These are phyloP conservation scores for Austroboletus novae-zelandiae DNA, from an alignment of 1,284 basidiomycete species.

Conservation along the genomic window DNA sequence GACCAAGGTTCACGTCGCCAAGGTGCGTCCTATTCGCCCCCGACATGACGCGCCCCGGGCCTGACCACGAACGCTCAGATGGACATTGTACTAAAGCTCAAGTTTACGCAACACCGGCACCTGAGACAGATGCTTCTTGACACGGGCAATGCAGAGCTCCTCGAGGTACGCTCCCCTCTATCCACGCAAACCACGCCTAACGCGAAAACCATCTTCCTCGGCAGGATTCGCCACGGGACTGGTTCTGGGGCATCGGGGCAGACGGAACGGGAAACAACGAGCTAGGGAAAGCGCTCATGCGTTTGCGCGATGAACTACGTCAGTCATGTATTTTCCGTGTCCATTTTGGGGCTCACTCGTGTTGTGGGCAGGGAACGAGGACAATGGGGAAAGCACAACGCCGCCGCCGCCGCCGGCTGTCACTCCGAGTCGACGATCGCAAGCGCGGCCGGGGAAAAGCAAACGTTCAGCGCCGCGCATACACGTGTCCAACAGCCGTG, in stretches of 20 bases:
- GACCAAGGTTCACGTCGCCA: slow-evolving; percentile 29
- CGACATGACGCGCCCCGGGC: too few relatives aligned
- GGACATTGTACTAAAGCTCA: slow-evolving; percentile 39
- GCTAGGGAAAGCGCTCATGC: slow-evolving; percentile 43
- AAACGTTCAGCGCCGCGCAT: slow-evolving; percentile 14
- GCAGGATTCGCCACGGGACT: slow-evolving; percentile 38
- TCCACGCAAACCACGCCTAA: not conserved
- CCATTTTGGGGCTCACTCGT: not conserved
- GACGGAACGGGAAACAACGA: slow-evolving; percentile 41
- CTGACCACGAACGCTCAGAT: slow-evolving; percentile 26
- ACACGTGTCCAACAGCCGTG: slow-evolving; percentile 5
- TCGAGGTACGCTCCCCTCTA: slow-evolving; percentile 29
- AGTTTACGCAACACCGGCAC: slow-evolving; percentile 42
- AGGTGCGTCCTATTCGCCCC: slow-evolving; percentile 14
- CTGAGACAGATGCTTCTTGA: slow-evolving; percentile 36
- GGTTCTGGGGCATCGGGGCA: slow-evolving; percentile 44
- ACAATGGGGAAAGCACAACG: not conserved
- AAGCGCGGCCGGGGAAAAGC: not conserved
- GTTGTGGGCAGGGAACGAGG: slow-evolving; percentile 10
- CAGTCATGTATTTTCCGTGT: not conserved
- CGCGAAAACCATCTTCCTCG: not conserved
- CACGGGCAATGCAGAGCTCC: slow-evolving; percentile 36
- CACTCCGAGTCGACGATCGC: slow-evolving; percentile 4
- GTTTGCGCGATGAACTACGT: slow-evolving; percentile 32
- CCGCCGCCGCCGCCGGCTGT: not conserved